Percentiles rank a stretch among this genome's conserved stretches.
Evolutionary conservation across 495 filamentous ascomycete species (phyloP).

Genomic region (Aspergillus steynii): DNA sequence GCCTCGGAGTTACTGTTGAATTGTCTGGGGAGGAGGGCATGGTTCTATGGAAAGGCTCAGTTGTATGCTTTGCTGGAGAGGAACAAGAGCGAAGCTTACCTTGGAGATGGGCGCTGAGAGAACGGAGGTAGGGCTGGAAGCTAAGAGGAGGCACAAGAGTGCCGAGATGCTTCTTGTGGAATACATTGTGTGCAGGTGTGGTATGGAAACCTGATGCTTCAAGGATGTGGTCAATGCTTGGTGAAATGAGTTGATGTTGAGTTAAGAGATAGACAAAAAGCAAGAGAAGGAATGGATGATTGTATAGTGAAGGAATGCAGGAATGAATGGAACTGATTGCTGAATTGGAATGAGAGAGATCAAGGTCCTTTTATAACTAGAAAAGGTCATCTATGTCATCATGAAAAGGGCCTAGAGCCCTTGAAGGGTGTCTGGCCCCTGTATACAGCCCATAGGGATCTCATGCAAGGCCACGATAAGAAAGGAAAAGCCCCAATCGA

Average conservation of each 20-base stretch:
- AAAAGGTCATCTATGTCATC: not conserved
- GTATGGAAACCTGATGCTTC: not conserved
- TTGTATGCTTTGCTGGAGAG: not conserved
- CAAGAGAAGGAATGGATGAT: conserved; percentile 7
- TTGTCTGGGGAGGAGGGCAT: conserved; percentile 15
- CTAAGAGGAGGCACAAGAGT: conserved; percentile 38
- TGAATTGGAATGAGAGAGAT: not conserved
- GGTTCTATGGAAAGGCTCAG: not conserved
- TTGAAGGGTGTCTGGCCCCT: conserved; percentile 11
- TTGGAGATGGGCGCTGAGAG: conserved; percentile 31
- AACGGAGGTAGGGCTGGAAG: conserved; percentile 33
- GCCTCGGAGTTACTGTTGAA: conserved; percentile 28
- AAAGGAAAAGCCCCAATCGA: conserved; percentile 12
- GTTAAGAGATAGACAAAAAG: conserved; percentile 14
- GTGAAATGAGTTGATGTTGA: conserved; percentile 15
- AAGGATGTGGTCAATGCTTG: conserved; percentile 19
- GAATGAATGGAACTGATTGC: conserved; percentile 4
- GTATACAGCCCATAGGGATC: conserved; percentile 6
- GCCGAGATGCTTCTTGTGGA: conserved; percentile 34
- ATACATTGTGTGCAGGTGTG: conserved; percentile 26
- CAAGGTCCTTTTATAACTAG: conserved; percentile 13
- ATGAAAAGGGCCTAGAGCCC: conserved; percentile 8
- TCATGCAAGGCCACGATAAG: conserved; percentile 13
- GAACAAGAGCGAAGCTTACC: conserved; percentile 5
- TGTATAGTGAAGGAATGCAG: conserved; percentile 2